Conservation (phyloP, 2,329 filamentous ascomycete species). For the Cephalotrichum gorgonifer region DNA sequence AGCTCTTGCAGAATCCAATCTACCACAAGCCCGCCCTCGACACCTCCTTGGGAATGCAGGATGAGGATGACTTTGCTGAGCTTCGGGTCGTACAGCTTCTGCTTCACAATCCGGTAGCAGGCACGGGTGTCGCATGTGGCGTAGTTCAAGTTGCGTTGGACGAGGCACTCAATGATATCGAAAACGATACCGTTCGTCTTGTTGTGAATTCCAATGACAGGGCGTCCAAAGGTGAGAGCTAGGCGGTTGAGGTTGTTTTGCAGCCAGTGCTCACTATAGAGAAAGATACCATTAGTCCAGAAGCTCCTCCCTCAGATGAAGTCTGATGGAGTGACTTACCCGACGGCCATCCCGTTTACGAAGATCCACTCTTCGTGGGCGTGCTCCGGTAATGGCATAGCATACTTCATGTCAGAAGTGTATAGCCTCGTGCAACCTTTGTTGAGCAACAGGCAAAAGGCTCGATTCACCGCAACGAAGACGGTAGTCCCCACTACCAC, state of each 20-base stretch:
- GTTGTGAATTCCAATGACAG: conserved; percentile 65
- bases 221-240: conserved; percentile 61
- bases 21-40: conserved; percentile 61
- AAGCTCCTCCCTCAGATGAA: not conserved
- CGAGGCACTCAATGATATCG: conserved; percentile 65
- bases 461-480: conserved; percentile 39
- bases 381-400: conserved; percentile 36
- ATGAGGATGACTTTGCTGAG: conserved; percentile 64
- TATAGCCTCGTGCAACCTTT: conserved; percentile 42
- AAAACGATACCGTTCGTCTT: conserved; percentile 64
- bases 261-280: conserved; percentile 49
- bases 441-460: conserved; percentile 36
- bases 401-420: conserved; percentile 41
- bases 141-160: conserved; percentile 66
- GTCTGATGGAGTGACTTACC: conserved; percentile 29
- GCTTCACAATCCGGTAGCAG: conserved; percentile 53
- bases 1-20: conserved; percentile 70
- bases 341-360: conserved; percentile 60
- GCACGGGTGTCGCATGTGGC: conserved; percentile 57
- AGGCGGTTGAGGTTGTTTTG: conserved; percentile 62
- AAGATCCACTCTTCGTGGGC: conserved; percentile 69
- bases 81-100: conserved; percentile 48
- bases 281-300: conserved; percentile 10
- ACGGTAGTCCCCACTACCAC: conserved; percentile 24
- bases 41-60: conserved; percentile 67